phyloP scores from a whole-genome alignment of 192 early-diverging fungal genomes.

The Coemansia sp. region DNA sequence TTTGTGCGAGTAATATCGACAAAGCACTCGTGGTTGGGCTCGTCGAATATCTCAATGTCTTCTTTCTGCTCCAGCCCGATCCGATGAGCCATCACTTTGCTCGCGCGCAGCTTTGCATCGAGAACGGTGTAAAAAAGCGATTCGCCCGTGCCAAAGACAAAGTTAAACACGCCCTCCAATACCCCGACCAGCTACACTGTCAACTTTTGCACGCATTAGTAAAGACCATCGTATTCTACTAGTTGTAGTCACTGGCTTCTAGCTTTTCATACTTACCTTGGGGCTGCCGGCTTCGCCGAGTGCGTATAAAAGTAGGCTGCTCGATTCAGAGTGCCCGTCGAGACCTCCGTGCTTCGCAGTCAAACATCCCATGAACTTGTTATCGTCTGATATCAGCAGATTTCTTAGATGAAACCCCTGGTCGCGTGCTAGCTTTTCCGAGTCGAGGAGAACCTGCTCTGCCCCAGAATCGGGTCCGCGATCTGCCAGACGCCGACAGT shows the following conservation, averaged over 20 bases:
- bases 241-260: neutral
- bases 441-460: constrained; percentile 42
- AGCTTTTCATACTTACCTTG: constrained; percentile 15
- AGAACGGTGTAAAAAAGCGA: constrained; percentile 69
- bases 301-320: constrained; percentile 29
- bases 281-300: constrained; percentile 5
- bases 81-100: constrained; percentile 48
- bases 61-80: constrained; percentile 17
- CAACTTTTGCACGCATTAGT: neutral
- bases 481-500: constrained; percentile 23
- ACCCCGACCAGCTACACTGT: constrained; percentile 33
- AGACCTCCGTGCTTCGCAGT: constrained; percentile 1
- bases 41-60: constrained; percentile 57
- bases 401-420: constrained; percentile 24
- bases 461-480: neutral
- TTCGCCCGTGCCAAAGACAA: constrained; percentile 60
- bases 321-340: constrained; percentile 23
- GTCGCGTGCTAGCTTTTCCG: constrained; percentile 3
- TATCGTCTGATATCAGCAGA: constrained; percentile 45
- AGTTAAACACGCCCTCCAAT: constrained; percentile 59
- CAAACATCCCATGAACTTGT: constrained; percentile 29
- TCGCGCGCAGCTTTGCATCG: constrained; percentile 66
- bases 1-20: constrained; percentile 75
- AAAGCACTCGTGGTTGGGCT: constrained; percentile 64
- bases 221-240: neutral